phyloP scores from a whole-genome alignment of 1,284 basidiomycete genomes.

The Cronartium quercuum region DNA sequence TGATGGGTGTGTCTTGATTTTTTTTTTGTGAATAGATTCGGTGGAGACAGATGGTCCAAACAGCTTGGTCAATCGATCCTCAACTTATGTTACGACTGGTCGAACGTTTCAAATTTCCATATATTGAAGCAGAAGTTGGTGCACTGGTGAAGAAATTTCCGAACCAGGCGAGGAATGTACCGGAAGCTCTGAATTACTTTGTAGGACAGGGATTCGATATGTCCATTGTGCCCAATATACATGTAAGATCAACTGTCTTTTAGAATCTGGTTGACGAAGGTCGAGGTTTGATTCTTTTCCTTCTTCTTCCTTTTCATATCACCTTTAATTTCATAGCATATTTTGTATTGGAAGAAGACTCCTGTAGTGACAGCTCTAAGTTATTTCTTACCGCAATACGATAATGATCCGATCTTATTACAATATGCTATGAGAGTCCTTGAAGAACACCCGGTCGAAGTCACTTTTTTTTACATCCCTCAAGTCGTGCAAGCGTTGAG shows the following conservation, averaged over 20 bases:
- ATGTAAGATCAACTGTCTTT: neutral
- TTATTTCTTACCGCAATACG: conserved; percentile 59
- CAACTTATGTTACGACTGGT: conserved; percentile 19
- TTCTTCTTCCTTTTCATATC: neutral
- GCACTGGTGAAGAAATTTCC: conserved; percentile 20
- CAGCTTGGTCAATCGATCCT: conserved; percentile 79
- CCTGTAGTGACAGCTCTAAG: conserved; percentile 37
- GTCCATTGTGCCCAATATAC: conserved; percentile 20
- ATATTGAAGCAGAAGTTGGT: conserved; percentile 16
- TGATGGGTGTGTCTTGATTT: conserved; percentile 38
- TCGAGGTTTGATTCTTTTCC: neutral
- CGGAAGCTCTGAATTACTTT: conserved; percentile 34
- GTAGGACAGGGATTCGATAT: conserved; percentile 18
- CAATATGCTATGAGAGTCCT: conserved; percentile 96
- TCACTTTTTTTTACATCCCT: conserved; percentile 99
- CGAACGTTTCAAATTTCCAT: conserved; percentile 19
- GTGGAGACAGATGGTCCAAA: conserved; percentile 62
- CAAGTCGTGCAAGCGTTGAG: conserved; percentile 95
- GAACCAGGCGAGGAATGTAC: conserved; percentile 31
- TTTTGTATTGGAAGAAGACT: conserved; percentile 38
- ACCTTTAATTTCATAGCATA: conserved; percentile 9
- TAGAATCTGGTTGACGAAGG: neutral
- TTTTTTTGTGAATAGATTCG: conserved; percentile 32
- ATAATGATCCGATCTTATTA: conserved; percentile 74
- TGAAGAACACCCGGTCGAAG: conserved; percentile 85